phyloP scores from a whole-genome alignment of 2,329 filamentous ascomycete genomes.

The Phialophora tarda region DNA sequence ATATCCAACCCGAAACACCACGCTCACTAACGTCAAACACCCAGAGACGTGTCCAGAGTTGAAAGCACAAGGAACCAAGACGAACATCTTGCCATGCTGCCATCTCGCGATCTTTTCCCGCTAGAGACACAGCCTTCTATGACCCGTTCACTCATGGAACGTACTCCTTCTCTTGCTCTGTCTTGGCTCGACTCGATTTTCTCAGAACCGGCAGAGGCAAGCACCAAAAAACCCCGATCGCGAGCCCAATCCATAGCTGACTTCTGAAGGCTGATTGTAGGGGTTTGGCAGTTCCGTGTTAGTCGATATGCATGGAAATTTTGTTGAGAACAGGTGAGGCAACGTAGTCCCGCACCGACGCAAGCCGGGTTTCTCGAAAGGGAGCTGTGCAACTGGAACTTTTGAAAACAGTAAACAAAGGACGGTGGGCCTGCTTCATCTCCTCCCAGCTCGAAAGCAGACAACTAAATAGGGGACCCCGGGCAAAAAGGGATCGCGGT shows the following conservation, averaged over 20 bases:
- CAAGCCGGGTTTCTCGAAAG: background rate
- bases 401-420: background rate
- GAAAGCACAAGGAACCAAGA: background rate
- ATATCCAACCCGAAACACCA: background rate
- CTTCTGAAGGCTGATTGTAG: no score
- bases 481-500: background rate
- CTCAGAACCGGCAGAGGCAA: no score
- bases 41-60: background rate
- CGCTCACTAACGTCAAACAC: background rate
- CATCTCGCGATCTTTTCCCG: background rate
- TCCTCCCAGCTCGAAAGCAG: background rate
- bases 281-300: no score
- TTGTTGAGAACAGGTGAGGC: no score
- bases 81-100: background rate
- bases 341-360: background rate
- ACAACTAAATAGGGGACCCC: background rate
- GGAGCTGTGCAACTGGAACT: background rate
- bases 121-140: background rate
- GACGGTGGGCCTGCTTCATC: background rate
- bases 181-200: no score
- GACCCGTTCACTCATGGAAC: no score
- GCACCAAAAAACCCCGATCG: no score
- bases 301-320: no score
- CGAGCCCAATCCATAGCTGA: no score
- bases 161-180: no score